Percentiles rank a stretch among this genome's conserved stretches.
Conservation (phyloP, 371 early-diverging fungal species). For the Lichtheimia hyalospora region DNA sequence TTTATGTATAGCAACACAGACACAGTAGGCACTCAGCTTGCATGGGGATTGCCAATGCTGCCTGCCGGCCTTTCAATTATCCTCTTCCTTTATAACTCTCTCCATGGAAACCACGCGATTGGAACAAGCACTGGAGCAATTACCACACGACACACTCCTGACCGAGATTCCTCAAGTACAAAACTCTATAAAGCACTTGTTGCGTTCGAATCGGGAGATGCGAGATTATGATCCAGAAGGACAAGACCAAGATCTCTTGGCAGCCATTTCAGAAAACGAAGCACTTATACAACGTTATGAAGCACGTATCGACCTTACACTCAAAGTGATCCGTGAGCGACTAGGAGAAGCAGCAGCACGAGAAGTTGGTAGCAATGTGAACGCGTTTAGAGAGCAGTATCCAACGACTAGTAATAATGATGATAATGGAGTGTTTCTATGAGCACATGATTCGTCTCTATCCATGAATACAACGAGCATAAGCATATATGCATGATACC, state of each 20-base stretch:
- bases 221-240: slow-evolving; percentile 37
- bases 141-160: slow-evolving; percentile 35
- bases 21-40: no score
- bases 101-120: slow-evolving; percentile 25
- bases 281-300: slow-evolving; percentile 37
- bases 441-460: not conserved
- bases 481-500: no score
- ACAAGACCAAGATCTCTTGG: slow-evolving; percentile 23
- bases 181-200: slow-evolving; percentile 40
- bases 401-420: slow-evolving; percentile 7
- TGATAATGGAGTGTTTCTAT: slow-evolving; percentile 21
- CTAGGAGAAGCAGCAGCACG: slow-evolving; percentile 42
- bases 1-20: no score
- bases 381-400: slow-evolving; percentile 27
- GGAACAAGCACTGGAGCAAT: slow-evolving; percentile 31
- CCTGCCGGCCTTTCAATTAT: not conserved
- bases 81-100: not conserved
- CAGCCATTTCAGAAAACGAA: slow-evolving; percentile 40
- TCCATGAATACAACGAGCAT: not conserved
- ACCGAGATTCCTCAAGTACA: slow-evolving; percentile 42
- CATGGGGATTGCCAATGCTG: no score
- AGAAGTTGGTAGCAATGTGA: slow-evolving; percentile 39
- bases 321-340: slow-evolving; percentile 35
- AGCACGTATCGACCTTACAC: slow-evolving; percentile 31
- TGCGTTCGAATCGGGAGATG: slow-evolving; percentile 41